These are phyloP conservation scores for Sporothrix euskadiensis DNA, from an alignment of 2,329 filamentous ascomycete species.

Conservation along the genomic window DNA sequence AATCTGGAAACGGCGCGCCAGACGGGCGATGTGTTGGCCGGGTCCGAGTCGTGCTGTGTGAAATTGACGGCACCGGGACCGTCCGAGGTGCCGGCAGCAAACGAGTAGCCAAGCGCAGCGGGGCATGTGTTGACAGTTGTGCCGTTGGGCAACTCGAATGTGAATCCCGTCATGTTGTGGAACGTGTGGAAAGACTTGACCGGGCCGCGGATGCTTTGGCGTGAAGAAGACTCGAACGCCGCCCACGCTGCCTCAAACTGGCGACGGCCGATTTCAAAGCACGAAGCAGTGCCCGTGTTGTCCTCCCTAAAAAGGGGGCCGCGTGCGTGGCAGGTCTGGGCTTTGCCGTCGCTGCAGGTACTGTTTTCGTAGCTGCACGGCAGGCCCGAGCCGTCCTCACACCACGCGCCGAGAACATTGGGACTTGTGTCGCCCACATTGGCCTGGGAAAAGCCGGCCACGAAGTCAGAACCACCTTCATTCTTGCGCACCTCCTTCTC, in stretches of 20 bases:
- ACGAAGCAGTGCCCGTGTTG: conserved; percentile 73
- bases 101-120: conserved; percentile 83
- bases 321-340: conserved; percentile 67
- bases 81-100: conserved; percentile 86
- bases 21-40: conserved; percentile 65
- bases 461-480: conserved; percentile 63
- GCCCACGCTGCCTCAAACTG: conserved; percentile 60
- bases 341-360: conserved; percentile 69
- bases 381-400: conserved; percentile 74
- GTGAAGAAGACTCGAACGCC: conserved; percentile 56
- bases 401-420: conserved; percentile 84
- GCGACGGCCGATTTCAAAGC: conserved; percentile 69
- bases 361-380: conserved; percentile 73
- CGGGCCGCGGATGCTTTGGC: conserved; percentile 59
- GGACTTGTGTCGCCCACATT: conserved; percentile 90
- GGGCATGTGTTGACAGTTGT: conserved; percentile 73
- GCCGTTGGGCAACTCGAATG: conserved; percentile 71
- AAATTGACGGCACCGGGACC: conserved; percentile 89
- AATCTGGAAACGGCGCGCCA: conserved; percentile 76
- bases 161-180: conserved; percentile 72
- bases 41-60: conserved; percentile 78
- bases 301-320: conserved; percentile 66
- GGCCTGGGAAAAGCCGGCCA: conserved; percentile 89
- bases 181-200: conserved; percentile 81
- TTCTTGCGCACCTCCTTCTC: conserved; percentile 63